A percentile compares a stretch with the other conserved stretches of the same genome.
phyloP scores from a whole-genome alignment of 208 protist species.

The Leishmania gerbilli region DNA sequence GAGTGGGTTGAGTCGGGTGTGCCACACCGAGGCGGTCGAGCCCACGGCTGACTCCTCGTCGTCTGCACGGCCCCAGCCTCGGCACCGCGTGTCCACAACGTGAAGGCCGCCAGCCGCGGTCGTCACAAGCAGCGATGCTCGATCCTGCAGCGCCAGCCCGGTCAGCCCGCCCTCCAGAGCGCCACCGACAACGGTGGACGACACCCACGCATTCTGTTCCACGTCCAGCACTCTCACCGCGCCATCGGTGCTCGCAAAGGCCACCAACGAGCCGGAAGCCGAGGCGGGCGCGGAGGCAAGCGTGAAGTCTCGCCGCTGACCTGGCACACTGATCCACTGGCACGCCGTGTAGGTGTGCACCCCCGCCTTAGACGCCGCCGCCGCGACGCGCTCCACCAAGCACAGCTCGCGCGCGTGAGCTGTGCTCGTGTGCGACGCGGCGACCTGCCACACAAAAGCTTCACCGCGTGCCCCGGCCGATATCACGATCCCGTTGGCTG shows the following conservation, averaged over 20 bases:
- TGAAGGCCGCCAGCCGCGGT: slow-evolving; percentile 42
- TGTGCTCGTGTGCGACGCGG: neutral
- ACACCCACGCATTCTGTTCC: slow-evolving; percentile 32
- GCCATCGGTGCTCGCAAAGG: slow-evolving; percentile 56
- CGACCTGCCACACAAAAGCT: slow-evolving; percentile 56
- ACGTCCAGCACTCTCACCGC: slow-evolving; percentile 43
- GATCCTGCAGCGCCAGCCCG: slow-evolving; percentile 26
- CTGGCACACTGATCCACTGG: slow-evolving; percentile 23
- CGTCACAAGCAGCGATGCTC: slow-evolving; percentile 38
- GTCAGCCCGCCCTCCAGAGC: slow-evolving; percentile 38
- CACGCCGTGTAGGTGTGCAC: slow-evolving; percentile 27
- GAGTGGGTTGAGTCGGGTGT: slow-evolving; percentile 17
- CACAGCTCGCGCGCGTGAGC: slow-evolving; percentile 17
- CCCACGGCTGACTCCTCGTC: neutral
- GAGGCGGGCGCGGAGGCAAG: neutral
- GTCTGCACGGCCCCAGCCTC: neutral
- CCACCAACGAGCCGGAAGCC: slow-evolving; percentile 13
- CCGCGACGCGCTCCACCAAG: slow-evolving; percentile 30
- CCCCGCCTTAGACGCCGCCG: neutral
- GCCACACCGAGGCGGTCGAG: slow-evolving; percentile 36
- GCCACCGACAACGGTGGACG: slow-evolving; percentile 6
- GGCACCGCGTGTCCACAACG: slow-evolving; percentile 31
- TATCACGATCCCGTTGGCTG: slow-evolving; percentile 37
- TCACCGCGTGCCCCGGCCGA: slow-evolving; percentile 64
- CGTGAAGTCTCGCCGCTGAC: neutral